Base-by-base conservation (phyloP, 495 filamentous ascomycete genomes). In the Aspergillus diversus region DNA sequence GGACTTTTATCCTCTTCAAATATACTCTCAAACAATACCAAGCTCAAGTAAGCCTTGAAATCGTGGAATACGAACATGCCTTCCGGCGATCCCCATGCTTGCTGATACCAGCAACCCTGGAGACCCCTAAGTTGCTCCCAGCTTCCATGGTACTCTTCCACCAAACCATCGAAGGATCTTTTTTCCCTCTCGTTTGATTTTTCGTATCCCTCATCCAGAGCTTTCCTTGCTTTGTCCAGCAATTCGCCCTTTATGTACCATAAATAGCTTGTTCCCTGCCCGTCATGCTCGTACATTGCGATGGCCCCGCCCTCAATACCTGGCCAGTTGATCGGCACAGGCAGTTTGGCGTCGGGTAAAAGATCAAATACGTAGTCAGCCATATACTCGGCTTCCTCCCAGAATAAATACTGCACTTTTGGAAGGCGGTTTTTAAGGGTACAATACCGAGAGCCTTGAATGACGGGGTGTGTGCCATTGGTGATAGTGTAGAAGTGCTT, bases 401-500 rank as follows among this genome's bases (percentile, higher is more conserved):
- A 39, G 37, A 13, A 39, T 39, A 39, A 39, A 39, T 39, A 1
- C 13, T 39, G 37, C 37, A 39, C 37, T 39, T 39, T 39, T 8
- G 37, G 37, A 13, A 39, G 37, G 37, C 37, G 3, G 37, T 39
- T 39, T 39, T 39, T 39, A 13, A 39, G 37, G 3, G 37, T 39
- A 13, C 37, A 13, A 39, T 39, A 39, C 37, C 3, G 8, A 39
- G 37, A 39, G 37, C 37, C 37, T 13, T 39, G 37, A 3, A 39
- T 39, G 37, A 39, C 37, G 37, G 37, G 37, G 37, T 13, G 37
- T 7, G 37, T 39, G 37, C 37, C 37, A 13, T 39, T 48, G 56
- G 56, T 59, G 56, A 59, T 42, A 54, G 54, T 42, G 11, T 39
- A 67, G 27, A 48, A 48, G 57, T 56, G 49, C 12, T 55, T 39